Base-by-base conservation (phyloP, 352 stramenopile species). In the Aphanomyces cochlioides region DNA sequence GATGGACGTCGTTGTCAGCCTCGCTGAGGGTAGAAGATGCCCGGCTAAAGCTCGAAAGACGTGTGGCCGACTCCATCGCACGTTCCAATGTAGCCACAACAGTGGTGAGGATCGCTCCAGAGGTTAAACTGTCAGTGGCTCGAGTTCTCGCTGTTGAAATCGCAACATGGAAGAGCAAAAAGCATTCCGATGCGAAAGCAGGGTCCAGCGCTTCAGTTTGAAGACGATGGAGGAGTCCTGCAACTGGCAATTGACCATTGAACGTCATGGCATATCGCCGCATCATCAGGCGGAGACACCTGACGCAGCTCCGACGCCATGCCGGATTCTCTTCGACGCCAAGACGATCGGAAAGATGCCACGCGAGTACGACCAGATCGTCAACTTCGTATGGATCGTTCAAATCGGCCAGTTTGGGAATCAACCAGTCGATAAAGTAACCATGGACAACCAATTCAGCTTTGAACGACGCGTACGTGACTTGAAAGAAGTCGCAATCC, bases 401-500 rank as follows among this genome's bases (percentile, higher is more conserved):
- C 40, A 92, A 67, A 54, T 95, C 81, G 5, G 75, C 82, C 19
- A 95, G 61, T 39, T 78, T 81, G 5, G 84, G 85, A 47, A 93
- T 89, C 54, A 95, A 68, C 59, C 83, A 80, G 36, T 92, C 78
- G 48, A 95, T 72, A 72, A 93, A 93, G 68, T 92, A 93, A 8
- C 79, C 84, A 56, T 92, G 89, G 58, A 95, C 87, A 19, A 92
- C 67, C 12, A 95, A 75, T 56, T 95, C 85, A 10, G 77, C 69
- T 38, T 91, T 75, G 50, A 93, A 88, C 41, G 87, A 93, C 34
- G 74, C 56, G 58, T 90, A 95, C 21, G 82, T 78, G 34, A 93
- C 83, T 54, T 85, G 82, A 40, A 92, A 93, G 83, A 91, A 85
- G 61, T 95, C 85, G 69, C 92, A 77, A 58, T 92, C 77, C 87